Conservation (phyloP, 805 yeast species). For the Sungouiozyma intestinalis region DNA sequence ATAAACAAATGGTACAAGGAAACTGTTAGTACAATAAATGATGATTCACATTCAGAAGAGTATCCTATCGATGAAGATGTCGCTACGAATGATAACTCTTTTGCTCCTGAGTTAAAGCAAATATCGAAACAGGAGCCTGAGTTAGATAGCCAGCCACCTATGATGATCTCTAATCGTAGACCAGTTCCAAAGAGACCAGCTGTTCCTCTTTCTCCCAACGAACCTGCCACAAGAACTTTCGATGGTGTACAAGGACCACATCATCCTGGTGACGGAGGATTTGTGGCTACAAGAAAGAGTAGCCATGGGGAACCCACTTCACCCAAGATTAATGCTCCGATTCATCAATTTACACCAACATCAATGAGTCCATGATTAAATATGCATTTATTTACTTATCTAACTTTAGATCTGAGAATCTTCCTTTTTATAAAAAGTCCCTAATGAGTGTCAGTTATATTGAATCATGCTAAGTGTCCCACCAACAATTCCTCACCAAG, state of each 20-base stretch:
- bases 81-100: constrained; percentile 1
- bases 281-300: neutral
- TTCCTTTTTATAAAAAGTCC: too few species aligned
- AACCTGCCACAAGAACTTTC: neutral
- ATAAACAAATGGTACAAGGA: constrained; percentile 59
- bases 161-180: constrained; percentile 25
- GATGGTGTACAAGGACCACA: neutral
- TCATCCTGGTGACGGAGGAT: neutral
- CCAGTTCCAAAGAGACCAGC: constrained; percentile 16
- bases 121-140: constrained; percentile 1
- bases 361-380: neutral
- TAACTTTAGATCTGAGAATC: neutral
- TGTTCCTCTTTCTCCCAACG: neutral
- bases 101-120: neutral
- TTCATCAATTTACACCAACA: neutral
- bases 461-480: too few species aligned
- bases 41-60: neutral
- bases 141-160: constrained; percentile 9
- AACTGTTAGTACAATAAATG: constrained; percentile 7
- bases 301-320: neutral
- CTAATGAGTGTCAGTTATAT: too few species aligned
- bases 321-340: constrained; percentile 2
- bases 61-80: constrained; percentile 1
- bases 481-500: too few species aligned
- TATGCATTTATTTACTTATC: too few species aligned